Evolutionary conservation across 805 yeast genomes (phyloP).

Genomic region (Schwanniomyces occidentalis): DNA sequence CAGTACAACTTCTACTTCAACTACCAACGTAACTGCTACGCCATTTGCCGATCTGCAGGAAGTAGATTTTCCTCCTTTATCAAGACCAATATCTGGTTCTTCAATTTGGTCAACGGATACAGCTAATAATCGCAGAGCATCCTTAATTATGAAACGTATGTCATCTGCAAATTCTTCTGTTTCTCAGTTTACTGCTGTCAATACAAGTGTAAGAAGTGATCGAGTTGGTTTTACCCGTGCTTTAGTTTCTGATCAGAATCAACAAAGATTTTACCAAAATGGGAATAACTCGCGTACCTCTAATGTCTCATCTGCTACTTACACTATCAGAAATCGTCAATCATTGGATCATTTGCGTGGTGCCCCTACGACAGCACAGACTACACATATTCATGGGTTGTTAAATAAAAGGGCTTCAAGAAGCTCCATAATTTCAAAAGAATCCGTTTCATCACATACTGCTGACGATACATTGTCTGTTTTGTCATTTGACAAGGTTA

Average conservation of each 20-base stretch:
- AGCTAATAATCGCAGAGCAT: slow-evolving; percentile 19
- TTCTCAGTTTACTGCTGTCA: slow-evolving; percentile 18
- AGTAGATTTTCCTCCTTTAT: slow-evolving; percentile 8
- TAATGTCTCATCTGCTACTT: slow-evolving; percentile 10
- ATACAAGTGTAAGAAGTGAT: slow-evolving; percentile 10
- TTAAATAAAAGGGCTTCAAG: slow-evolving; percentile 35
- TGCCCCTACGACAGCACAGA: slow-evolving; percentile 6
- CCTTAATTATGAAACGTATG: slow-evolving; percentile 32
- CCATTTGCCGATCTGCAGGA: background rate
- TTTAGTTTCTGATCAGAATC: slow-evolving; percentile 29
- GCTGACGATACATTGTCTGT: slow-evolving; percentile 34
- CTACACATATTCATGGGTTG: background rate
- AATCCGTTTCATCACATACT: slow-evolving; percentile 20
- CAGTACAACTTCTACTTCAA: no score
- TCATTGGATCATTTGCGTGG: slow-evolving; percentile 26
- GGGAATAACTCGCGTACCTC: slow-evolving; percentile 12
- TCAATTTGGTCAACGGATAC: slow-evolving; percentile 42
- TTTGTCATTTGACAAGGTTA: slow-evolving; percentile 33
- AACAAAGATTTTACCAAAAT: slow-evolving; percentile 22
- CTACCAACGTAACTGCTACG: no score
- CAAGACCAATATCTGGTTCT: slow-evolving; percentile 28
- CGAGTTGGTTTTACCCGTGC: slow-evolving; percentile 45
- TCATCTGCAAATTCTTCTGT: slow-evolving; percentile 29
- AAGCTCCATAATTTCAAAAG: slow-evolving; percentile 33
- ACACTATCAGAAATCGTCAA: slow-evolving; percentile 21